phyloP scores from a whole-genome alignment of 208 protist genomes.

The Acanthamoeba royreba region DNA sequence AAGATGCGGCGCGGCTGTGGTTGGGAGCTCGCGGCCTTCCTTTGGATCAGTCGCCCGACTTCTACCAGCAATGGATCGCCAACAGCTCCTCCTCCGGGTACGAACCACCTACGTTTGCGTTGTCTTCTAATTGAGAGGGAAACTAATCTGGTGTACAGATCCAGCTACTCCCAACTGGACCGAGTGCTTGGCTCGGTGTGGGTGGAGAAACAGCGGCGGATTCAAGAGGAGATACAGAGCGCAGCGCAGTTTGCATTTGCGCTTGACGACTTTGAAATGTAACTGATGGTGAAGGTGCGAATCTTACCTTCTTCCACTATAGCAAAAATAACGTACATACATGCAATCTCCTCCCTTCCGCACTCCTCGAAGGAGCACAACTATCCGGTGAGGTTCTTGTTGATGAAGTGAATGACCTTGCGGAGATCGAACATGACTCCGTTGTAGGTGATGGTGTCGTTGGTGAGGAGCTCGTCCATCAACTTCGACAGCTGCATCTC shows the following conservation, averaged over 20 bases:
- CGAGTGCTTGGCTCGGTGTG: background rate
- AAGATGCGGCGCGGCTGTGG: background rate
- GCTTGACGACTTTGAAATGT: no score
- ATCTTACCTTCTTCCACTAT: no score
- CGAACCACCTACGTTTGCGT: background rate
- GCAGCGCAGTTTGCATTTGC: no score
- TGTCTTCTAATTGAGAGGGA: no score
- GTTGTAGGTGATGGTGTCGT: conserved; percentile 24
- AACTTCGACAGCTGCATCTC: conserved; percentile 42
- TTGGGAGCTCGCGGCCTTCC: background rate
- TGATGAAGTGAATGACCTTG: conserved; percentile 47
- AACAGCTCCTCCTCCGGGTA: background rate
- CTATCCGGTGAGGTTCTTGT: conserved; percentile 22
- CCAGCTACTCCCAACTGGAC: background rate
- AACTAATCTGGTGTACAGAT: background rate
- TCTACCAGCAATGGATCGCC: background rate
- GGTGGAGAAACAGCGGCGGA: no score
- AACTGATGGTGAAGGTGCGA: no score
- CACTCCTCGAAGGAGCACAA: no score
- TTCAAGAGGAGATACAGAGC: background rate
- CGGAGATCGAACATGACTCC: conserved; percentile 28
- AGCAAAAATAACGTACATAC: no score
- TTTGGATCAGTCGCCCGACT: background rate
- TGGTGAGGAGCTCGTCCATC: conserved; percentile 36
- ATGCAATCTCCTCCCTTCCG: no score